phyloP scores from a whole-genome alignment of 2,329 filamentous ascomycete genomes.

The Talaromyces verruculosus region DNA sequence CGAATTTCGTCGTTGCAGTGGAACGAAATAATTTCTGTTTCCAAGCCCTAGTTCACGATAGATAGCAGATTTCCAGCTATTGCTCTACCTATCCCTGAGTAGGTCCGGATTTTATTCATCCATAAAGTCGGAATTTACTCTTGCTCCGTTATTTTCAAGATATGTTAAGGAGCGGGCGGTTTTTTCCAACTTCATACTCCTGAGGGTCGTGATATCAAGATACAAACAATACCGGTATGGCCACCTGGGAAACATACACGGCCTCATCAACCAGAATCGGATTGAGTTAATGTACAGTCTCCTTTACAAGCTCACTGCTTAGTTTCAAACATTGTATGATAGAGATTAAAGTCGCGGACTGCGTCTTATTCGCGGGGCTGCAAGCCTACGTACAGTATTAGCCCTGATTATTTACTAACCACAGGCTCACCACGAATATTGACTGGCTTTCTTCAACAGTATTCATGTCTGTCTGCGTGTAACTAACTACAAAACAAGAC shows the following conservation, averaged over 20 bases:
- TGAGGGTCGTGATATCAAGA: not conserved
- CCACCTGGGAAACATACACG: too few species aligned
- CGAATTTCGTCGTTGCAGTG: not conserved
- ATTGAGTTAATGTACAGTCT: too few species aligned
- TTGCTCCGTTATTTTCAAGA: not conserved
- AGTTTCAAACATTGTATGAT: too few species aligned
- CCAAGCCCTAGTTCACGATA: not conserved
- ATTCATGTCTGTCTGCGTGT: too few species aligned
- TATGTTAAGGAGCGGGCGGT: not conserved
- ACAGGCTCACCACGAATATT: not conserved
- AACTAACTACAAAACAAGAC: conserved; percentile 4
- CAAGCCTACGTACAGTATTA: not conserved
- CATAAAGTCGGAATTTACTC: not conserved
- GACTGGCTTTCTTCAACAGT: not conserved
- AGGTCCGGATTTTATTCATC: not conserved
- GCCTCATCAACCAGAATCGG: too few species aligned
- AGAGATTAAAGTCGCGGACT: too few species aligned
- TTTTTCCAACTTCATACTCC: not conserved
- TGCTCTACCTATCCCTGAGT: not conserved
- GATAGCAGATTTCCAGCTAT: not conserved
- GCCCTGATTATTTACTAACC: too few species aligned
- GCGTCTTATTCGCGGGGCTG: too few species aligned
- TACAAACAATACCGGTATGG: too few species aligned
- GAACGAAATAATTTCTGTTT: not conserved
- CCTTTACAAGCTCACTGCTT: not conserved